Conservation (phyloP, 2,329 filamentous ascomycete species). For the Fusarium pseudograminearum region DNA sequence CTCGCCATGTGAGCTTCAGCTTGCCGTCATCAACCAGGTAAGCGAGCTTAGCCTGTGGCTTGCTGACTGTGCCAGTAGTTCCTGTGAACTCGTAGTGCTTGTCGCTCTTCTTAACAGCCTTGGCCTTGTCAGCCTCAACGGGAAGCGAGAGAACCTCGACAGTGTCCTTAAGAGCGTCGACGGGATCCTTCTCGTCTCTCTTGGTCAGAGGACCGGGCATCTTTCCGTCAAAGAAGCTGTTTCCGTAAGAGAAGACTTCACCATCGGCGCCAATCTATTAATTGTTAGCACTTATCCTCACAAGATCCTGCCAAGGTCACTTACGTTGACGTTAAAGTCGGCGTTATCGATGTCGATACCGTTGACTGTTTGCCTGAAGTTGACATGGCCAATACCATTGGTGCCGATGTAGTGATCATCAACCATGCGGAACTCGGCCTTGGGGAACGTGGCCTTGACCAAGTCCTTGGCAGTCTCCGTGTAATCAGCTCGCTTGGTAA, state of each 20-base stretch:
- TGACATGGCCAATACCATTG: constrained; percentile 68
- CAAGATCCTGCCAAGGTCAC: constrained; percentile 32
- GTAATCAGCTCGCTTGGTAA: constrained; percentile 52
- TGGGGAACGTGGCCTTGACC: constrained; percentile 54
- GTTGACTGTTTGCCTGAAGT: constrained; percentile 70
- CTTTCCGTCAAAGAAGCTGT: constrained; percentile 59
- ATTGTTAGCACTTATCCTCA: background rate
- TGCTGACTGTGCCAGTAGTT: constrained; percentile 61
- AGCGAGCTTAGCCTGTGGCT: constrained; percentile 67
- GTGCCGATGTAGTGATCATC: constrained; percentile 65
- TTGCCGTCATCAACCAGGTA: constrained; percentile 65
- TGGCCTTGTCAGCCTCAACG: constrained; percentile 46
- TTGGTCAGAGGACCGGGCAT: constrained; percentile 57
- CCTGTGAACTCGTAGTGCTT: constrained; percentile 59
- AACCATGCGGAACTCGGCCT: constrained; percentile 62
- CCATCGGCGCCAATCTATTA: constrained; percentile 62
- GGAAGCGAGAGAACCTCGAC: constrained; percentile 51
- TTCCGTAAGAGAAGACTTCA: constrained; percentile 68
- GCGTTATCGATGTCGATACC: constrained; percentile 71
- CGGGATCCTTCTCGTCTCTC: constrained; percentile 57
- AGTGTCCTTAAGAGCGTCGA: constrained; percentile 58
- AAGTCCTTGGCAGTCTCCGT: constrained; percentile 60
- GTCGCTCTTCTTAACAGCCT: constrained; percentile 45
- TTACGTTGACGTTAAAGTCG: constrained; percentile 70
- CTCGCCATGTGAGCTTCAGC: constrained; percentile 66